Conservation (phyloP, 2,329 filamentous ascomycete genomes). For the Xylariaceae sp. region DNA sequence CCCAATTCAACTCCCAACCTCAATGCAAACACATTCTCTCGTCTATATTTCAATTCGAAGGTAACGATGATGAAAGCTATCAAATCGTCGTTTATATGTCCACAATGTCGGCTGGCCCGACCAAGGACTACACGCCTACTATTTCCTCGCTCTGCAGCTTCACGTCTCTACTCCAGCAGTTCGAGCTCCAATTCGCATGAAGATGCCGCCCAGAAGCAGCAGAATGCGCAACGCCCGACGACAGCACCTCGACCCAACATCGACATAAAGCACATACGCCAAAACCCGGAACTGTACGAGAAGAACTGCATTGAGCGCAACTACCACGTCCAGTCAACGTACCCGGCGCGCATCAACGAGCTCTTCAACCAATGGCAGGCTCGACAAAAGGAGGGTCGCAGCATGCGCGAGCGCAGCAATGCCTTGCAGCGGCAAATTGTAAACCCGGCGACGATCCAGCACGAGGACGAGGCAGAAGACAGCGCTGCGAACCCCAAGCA, state of each 20-base stretch:
- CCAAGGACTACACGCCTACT: conserved; percentile 19
- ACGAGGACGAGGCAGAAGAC: conserved; percentile 38
- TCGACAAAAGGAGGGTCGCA: conserved; percentile 56
- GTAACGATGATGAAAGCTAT: conserved; percentile 22
- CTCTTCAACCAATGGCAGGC: conserved; percentile 54
- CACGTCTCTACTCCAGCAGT: conserved; percentile 16
- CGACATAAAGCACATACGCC: conserved; percentile 85
- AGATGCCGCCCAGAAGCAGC: conserved; percentile 12
- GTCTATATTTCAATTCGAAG: background rate
- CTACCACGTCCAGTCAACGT: conserved; percentile 55
- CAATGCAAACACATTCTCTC: background rate
- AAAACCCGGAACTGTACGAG: conserved; percentile 73
- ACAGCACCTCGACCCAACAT: conserved; percentile 73
- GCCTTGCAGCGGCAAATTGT: conserved; percentile 53
- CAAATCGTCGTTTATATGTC: conserved; percentile 23
- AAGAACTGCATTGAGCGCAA: conserved; percentile 82
- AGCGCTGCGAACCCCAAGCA: background rate
- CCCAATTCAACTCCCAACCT: background rate
- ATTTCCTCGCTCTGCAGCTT: conserved; percentile 15
- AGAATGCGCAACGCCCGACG: conserved; percentile 47
- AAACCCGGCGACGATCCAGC: conserved; percentile 43
- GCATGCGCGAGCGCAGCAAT: conserved; percentile 62
- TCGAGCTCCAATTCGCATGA: conserved; percentile 7
- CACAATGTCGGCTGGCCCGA: conserved; percentile 26
- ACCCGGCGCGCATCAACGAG: conserved; percentile 51